Conservation (phyloP, 179 eudicot genomes). For the Drosera spatulata region DNA sequence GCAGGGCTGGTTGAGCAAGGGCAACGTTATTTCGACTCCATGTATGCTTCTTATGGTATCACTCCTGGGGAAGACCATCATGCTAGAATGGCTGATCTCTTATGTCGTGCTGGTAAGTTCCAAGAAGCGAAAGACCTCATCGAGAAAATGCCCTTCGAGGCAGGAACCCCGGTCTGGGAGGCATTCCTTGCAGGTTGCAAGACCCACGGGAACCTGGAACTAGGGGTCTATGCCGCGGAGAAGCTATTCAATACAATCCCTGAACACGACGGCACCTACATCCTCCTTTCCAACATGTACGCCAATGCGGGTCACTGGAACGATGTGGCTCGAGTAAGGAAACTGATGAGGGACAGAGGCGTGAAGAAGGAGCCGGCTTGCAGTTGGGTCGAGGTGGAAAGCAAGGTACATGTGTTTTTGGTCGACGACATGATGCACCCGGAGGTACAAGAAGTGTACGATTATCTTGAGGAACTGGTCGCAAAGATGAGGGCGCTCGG, state of each 20-base stretch:
- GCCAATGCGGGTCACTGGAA: conserved; percentile 52
- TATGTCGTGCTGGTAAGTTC: conserved; percentile 64
- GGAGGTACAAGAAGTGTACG: conserved; percentile 45
- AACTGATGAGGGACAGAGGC: conserved; percentile 61
- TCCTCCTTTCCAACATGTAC: conserved; percentile 55
- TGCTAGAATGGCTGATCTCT: conserved; percentile 50
- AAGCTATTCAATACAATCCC: conserved; percentile 33
- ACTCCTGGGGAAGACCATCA: conserved; percentile 65
- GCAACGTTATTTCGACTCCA: conserved; percentile 32
- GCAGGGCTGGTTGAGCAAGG: conserved; percentile 63
- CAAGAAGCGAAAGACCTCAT: conserved; percentile 50
- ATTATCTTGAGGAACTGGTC: conserved; percentile 41
- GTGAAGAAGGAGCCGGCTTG: conserved; percentile 78
- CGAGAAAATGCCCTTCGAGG: conserved; percentile 36
- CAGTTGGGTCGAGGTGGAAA: conserved; percentile 71
- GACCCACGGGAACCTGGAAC: conserved; percentile 44
- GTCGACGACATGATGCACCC: conserved; percentile 58
- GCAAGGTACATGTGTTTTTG: conserved; percentile 51
- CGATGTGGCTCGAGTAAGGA: conserved; percentile 45
- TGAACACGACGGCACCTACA: conserved; percentile 60
- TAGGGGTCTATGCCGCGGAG: conserved; percentile 58
- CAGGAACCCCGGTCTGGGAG: conserved; percentile 57
- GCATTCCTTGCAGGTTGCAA: conserved; percentile 62
- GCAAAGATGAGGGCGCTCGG: conserved; percentile 48
- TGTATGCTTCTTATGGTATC: conserved; percentile 30